Conservation (phyloP, 371 early-diverging fungal genomes). For the Rhizopus microsporus region DNA sequence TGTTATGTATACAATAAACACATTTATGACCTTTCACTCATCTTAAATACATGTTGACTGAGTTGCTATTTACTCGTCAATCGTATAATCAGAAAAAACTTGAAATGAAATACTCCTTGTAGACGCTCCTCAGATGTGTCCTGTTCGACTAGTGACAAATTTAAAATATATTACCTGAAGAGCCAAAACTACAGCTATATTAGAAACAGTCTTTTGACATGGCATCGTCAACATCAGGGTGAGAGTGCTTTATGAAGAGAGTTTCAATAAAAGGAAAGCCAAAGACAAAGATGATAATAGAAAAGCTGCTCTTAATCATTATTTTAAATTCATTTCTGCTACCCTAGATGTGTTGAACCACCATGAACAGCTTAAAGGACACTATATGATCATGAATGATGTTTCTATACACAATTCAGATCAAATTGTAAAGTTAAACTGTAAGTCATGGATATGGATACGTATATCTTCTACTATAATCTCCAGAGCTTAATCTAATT, state of each 20-base stretch:
- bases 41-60: no score
- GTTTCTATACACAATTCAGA: not conserved
- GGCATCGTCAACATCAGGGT: constrained; percentile 3
- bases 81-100: no score
- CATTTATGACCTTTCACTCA: no score
- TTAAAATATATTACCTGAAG: not conserved
- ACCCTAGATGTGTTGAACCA: constrained; percentile 18
- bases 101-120: no score
- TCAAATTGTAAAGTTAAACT: no score
- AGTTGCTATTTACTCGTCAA: no score
- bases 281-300: not conserved
- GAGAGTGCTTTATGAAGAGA: not conserved
- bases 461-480: no score
- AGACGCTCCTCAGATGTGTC: no score
- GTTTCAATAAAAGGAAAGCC: not conserved
- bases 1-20: no score
- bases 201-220: not conserved
- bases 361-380: constrained; percentile 13
- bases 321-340: constrained; percentile 10
- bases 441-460: no score
- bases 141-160: no score
- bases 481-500: no score
- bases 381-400: constrained; percentile 23
- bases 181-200: not conserved
- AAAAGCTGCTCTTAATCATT: constrained; percentile 9